Evolutionary conservation across 2,329 filamentous ascomycete genomes (phyloP), one percentile per base, ranked within the genome.

Genomic region (Beauveria sp.): DNA sequence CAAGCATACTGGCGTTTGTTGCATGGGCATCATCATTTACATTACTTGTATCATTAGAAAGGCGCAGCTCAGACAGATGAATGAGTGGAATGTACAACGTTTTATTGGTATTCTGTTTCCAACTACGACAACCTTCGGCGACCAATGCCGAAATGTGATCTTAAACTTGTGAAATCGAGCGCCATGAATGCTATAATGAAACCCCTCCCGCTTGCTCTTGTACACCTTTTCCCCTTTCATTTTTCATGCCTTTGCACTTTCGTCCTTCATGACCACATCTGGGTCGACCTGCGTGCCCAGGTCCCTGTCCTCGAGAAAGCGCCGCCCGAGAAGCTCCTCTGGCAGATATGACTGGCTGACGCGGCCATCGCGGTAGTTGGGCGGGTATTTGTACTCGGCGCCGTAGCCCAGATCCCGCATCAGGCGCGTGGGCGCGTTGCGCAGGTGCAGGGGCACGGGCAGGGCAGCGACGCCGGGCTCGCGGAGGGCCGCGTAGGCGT

Each of bases 381-480:
- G 95, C 67, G 96, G 96, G 70, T 99, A 98, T 74, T 98, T 98
- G 75, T 99, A 99, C 71, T 92, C 90, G 55, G 86, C 87, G 0
- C 93, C 93, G 70, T 92, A 96, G 0, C 91, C 93, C 66, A 98
- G 77, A 67, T 97, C 93, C 68, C 93, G 90, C 93, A 99, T 96
- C 66, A 98, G 72, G 66, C 87, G 83, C 1, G 95, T 98, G 0
- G 95, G 93, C 9, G 95, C 95, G 73, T 98, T 98, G 62, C 95
- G 80, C 62, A 99, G 75, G 72, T 98, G 95, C 45, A 95, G 75
- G 2, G 95, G 95, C 24, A 99, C 87, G 0, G 92, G 90, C 56
- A 97, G 71, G 1, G 84, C 84, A 0, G 92, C 93, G 2, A 96
- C 80, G 0, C 93, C 93, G 0, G 93, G 93, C 71, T 97, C 92